Conservation (phyloP, 805 yeast genomes). For the Saccharomycopsis selenospora region DNA sequence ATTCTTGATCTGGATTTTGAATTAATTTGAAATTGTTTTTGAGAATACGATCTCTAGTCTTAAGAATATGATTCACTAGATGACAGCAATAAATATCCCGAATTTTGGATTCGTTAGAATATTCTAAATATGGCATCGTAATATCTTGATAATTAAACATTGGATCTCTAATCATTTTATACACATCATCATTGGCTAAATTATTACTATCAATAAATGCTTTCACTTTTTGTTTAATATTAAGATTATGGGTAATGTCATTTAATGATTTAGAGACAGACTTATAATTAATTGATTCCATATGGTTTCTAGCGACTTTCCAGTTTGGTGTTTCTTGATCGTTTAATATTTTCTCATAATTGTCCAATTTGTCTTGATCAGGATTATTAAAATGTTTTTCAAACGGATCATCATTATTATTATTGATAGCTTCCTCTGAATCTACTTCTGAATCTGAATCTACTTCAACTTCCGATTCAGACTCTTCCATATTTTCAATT, state of each 20-base stretch:
- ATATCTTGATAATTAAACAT: slow-evolving; percentile 70
- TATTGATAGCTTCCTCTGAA: slow-evolving; percentile 33
- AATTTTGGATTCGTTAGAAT: slow-evolving; percentile 44
- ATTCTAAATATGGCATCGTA: slow-evolving; percentile 46
- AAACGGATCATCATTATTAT: slow-evolving; percentile 58
- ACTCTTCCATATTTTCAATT: slow-evolving; percentile 22
- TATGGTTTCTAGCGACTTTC: slow-evolving; percentile 25
- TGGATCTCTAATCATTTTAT: slow-evolving; percentile 50
- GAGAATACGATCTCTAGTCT: slow-evolving; percentile 79
- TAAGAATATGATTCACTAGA: slow-evolving; percentile 71
- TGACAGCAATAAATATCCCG: slow-evolving; percentile 64
- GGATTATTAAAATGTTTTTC: slow-evolving; percentile 63
- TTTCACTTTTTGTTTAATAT: slow-evolving; percentile 40
- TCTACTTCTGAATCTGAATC: slow-evolving; percentile 27
- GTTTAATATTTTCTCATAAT: slow-evolving; percentile 2
- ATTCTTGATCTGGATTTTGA: slow-evolving; percentile 44
- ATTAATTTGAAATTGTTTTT: slow-evolving; percentile 59
- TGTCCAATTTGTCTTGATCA: slow-evolving; percentile 12
- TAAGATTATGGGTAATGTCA: slow-evolving; percentile 24
- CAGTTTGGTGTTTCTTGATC: slow-evolving; percentile 28
- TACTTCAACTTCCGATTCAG: slow-evolving; percentile 28
- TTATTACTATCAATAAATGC: slow-evolving; percentile 25
- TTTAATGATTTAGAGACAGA: slow-evolving; percentile 20
- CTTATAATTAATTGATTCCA: slow-evolving; percentile 6
- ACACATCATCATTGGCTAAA: slow-evolving; percentile 34